Conservation (phyloP, 164 flowering plant species). For the Amborella trichopoda region DNA sequence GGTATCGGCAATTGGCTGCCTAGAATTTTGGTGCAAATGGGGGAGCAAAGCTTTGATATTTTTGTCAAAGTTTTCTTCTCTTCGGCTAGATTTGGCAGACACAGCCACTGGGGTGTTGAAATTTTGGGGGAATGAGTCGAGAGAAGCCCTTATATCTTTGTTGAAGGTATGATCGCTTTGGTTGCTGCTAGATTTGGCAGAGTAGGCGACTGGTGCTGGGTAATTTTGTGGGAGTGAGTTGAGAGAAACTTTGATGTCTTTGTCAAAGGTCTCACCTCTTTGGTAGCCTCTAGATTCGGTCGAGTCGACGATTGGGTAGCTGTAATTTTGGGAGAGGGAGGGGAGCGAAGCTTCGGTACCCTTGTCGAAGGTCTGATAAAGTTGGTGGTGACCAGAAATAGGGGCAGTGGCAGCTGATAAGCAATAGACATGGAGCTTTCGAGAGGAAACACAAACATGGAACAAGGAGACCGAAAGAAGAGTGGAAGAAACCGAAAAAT, state of each 20-base stretch:
- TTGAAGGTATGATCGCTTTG: not conserved
- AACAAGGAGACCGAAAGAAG: conserved; percentile 47
- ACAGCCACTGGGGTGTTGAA: too few relatives aligned
- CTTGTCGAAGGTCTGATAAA: not conserved
- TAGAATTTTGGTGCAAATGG: not conserved
- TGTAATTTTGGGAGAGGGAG: too few relatives aligned
- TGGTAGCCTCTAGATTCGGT: too few relatives aligned
- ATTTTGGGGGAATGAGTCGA: too few relatives aligned
- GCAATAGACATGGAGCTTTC: conserved; percentile 68
- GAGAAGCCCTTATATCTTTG: not conserved
- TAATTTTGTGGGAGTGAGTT: not conserved
- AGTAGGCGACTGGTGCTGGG: conserved; percentile 8
- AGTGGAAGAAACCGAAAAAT: conserved; percentile 53
- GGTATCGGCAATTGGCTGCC: not conserved
- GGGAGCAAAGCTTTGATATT: not conserved
- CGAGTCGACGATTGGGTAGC: too few relatives aligned
- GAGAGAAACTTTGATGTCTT: not conserved
- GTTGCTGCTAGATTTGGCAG: not conserved
- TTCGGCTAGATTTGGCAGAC: too few relatives aligned
- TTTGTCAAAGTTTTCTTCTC: not conserved
- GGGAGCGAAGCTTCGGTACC: not conserved
- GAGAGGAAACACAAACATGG: conserved; percentile 55
- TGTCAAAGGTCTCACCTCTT: not conserved
- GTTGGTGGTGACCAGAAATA: not conserved
- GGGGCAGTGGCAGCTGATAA: conserved; percentile 36